Percentiles rank a stretch among this genome's conserved stretches.
These are phyloP conservation scores for Kurtzmaniella natalensis DNA, from an alignment of 1,139 yeast genomes.

Conservation along the genomic window DNA sequence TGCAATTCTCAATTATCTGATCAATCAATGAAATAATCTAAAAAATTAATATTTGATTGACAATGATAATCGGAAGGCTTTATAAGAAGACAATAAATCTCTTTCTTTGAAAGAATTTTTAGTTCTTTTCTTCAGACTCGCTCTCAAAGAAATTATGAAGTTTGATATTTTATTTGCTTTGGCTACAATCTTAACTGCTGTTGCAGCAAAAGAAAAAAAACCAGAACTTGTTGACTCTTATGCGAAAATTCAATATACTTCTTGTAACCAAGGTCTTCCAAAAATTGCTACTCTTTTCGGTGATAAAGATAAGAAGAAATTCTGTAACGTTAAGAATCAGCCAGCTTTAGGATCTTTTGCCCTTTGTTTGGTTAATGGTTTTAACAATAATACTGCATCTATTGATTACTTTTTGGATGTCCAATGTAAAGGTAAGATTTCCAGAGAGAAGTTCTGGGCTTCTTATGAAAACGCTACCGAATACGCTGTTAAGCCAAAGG, in stretches of 20 bases:
- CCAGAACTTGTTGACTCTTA: constrained; percentile 14
- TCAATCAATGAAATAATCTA: constrained; percentile 2
- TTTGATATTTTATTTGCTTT: neutral
- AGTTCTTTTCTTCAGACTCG: neutral
- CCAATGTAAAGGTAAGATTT: constrained; percentile 23
- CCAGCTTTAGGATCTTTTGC: constrained; percentile 39
- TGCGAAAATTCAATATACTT: constrained; percentile 16
- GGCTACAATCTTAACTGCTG: constrained; percentile 1
- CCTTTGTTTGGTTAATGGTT: constrained; percentile 23
- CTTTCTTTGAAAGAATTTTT: too few species aligned
- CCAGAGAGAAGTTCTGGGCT: constrained; percentile 23
- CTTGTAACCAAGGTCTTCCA: constrained; percentile 25
- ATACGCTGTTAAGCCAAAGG: constrained; percentile 22
- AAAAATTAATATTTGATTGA: too few species aligned
- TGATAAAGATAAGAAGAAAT: constrained; percentile 21
- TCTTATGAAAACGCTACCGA: constrained; percentile 37
- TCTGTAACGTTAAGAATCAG: constrained; percentile 29
- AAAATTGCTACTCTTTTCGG: constrained; percentile 25
- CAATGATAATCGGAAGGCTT: too few species aligned
- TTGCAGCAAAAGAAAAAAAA: constrained; percentile 3
- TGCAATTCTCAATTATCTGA: constrained; percentile 2
- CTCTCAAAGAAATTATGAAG: constrained; percentile 1
- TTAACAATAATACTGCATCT: constrained; percentile 19
- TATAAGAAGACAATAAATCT: too few species aligned
- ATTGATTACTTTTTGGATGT: constrained; percentile 21